A percentile compares a stretch with the other conserved stretches of the same genome.
Conservation (phyloP, 768 basidiomycete species). For the Leccinum obscurum region DNA sequence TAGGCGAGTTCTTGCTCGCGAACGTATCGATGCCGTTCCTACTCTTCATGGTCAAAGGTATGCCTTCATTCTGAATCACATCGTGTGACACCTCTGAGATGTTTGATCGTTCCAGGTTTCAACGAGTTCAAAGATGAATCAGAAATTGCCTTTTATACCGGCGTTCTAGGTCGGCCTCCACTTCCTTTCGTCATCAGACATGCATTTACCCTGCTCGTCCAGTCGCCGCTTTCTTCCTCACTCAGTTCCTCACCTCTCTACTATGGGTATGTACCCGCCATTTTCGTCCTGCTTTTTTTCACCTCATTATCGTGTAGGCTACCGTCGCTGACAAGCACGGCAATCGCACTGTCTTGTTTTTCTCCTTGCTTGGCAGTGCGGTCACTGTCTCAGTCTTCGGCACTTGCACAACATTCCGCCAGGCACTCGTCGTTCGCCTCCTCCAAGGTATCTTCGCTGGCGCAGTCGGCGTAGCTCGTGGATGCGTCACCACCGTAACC, state of each 20-base stretch:
- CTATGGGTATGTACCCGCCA: constrained; percentile 65
- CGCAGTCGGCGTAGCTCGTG: constrained; percentile 92
- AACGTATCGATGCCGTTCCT: constrained; percentile 92
- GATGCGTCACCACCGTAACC: constrained; percentile 82
- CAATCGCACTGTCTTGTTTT: constrained; percentile 76
- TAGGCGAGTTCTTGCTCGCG: constrained; percentile 92
- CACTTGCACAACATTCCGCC: constrained; percentile 68
- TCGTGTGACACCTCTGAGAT: constrained; percentile 14
- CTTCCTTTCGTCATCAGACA: constrained; percentile 12
- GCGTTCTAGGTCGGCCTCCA: constrained; percentile 64
- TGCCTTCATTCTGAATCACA: constrained; percentile 13
- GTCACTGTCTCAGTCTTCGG: constrained; percentile 77
- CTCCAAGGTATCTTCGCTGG: constrained; percentile 92
- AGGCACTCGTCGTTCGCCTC: constrained; percentile 85
- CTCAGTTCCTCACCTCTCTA: constrained; percentile 93
- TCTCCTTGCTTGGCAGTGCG: constrained; percentile 85
- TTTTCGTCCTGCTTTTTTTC: not conserved
- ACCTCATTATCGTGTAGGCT: constrained; percentile 47
- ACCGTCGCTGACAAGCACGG: constrained; percentile 95
- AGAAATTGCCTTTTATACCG: constrained; percentile 87
- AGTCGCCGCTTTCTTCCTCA: constrained; percentile 89
- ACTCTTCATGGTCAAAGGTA: constrained; percentile 92
- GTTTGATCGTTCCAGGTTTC: constrained; percentile 47
- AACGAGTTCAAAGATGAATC: constrained; percentile 74
- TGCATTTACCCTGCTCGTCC: constrained; percentile 11